These are phyloP conservation scores for Cladochytrium tenue DNA, from an alignment of 371 early-diverging fungal genomes.

Conservation along the genomic window DNA sequence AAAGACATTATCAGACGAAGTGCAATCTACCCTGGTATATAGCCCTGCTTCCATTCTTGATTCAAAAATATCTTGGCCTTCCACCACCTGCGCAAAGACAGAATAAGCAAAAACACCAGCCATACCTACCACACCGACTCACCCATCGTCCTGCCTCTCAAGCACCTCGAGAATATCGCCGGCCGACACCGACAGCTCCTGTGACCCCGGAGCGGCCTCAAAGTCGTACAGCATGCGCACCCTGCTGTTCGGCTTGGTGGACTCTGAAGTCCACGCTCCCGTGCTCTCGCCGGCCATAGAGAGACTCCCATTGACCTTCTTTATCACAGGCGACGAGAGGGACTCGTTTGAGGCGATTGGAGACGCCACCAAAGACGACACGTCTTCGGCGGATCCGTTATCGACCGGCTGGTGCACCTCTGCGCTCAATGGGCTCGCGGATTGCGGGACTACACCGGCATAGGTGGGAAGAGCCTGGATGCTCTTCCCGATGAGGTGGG, in stretches of 20 bases:
- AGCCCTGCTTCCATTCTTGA: slow-evolving; percentile 21
- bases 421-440: too few relatives aligned
- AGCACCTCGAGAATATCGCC: slow-evolving; percentile 37
- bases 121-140: too few relatives aligned
- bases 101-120: too few relatives aligned
- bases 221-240: slow-evolving; percentile 40
- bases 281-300: too few relatives aligned
- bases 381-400: too few relatives aligned
- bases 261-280: too few relatives aligned
- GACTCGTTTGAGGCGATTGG: too few relatives aligned
- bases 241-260: too few relatives aligned
- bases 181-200: slow-evolving; percentile 29
- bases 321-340: too few relatives aligned
- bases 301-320: too few relatives aligned
- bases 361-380: too few relatives aligned
- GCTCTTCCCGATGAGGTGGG: slow-evolving; percentile 16
- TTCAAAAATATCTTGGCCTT: slow-evolving; percentile 16
- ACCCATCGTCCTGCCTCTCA: slow-evolving; percentile 49
- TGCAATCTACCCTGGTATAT: slow-evolving; percentile 26
- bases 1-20: neutral
- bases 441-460: neutral
- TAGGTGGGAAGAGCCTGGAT: slow-evolving; percentile 3
- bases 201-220: slow-evolving; percentile 33
- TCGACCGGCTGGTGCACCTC: too few relatives aligned
- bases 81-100: slow-evolving; percentile 42